These are phyloP conservation scores for Priceomyces castillae DNA, from an alignment of 805 yeast genomes.

Conservation along the genomic window DNA sequence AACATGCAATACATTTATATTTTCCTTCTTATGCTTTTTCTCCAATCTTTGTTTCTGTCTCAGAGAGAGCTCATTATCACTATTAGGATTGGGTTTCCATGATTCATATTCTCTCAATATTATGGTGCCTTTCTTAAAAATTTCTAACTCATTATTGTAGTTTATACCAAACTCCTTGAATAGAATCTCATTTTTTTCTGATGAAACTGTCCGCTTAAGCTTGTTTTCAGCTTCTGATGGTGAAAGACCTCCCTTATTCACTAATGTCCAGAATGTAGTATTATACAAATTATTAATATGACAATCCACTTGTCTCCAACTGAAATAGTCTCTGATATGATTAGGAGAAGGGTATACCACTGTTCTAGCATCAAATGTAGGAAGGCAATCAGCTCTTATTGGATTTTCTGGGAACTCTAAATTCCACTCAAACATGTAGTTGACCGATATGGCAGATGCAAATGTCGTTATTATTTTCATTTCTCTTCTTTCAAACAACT, in stretches of 20 bases:
- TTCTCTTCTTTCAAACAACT: conserved; percentile 78
- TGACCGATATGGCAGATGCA: conserved; percentile 77
- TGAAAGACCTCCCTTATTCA: conserved; percentile 61
- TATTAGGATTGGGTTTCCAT: conserved; percentile 11
- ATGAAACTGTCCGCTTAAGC: conserved; percentile 73
- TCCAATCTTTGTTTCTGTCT: conserved; percentile 51
- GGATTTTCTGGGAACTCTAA: conserved; percentile 50
- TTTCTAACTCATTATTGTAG: conserved; percentile 87
- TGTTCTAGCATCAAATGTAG: conserved; percentile 90
- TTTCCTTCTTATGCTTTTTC: conserved; percentile 49
- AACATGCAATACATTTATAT: conserved; percentile 45
- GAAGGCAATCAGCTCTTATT: conserved; percentile 54
- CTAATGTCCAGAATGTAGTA: conserved; percentile 88
- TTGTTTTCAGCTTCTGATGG: conserved; percentile 78
- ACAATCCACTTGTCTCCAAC: conserved; percentile 96
- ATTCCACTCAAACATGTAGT: conserved; percentile 69
- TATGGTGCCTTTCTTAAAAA: conserved; percentile 80
- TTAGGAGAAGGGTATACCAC: conserved; percentile 71
- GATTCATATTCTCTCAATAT: conserved; percentile 48
- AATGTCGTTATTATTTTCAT: conserved; percentile 77
- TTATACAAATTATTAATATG: conserved; percentile 94
- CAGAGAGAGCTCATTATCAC: conserved; percentile 16
- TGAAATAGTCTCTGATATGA: conserved; percentile 72
- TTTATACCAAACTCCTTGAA: conserved; percentile 77
- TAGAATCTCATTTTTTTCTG: conserved; percentile 86